Percentiles rank a stretch among this genome's conserved stretches.
These are phyloP conservation scores for Xylogone sp. DNA, from an alignment of 2,329 filamentous ascomycete genomes.

Conservation along the genomic window DNA sequence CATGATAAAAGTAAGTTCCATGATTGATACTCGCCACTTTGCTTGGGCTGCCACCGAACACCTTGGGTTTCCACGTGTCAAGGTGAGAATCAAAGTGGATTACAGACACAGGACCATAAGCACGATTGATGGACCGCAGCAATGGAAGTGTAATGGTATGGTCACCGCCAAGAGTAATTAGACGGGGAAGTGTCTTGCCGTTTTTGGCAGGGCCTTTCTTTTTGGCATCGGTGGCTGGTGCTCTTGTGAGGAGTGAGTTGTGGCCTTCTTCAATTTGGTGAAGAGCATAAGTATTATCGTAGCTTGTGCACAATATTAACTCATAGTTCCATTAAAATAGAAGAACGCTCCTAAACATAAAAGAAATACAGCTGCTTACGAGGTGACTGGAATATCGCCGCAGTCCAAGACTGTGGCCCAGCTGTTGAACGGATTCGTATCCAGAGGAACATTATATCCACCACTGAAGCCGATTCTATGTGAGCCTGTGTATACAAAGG, in stretches of 20 bases:
- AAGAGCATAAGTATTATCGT: slow-evolving; percentile 78
- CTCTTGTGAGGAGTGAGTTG: slow-evolving; percentile 67
- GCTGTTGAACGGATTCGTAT: slow-evolving; percentile 75
- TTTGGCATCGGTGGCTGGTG: slow-evolving; percentile 64
- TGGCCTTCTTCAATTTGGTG: slow-evolving; percentile 85
- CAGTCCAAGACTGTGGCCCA: slow-evolving; percentile 81
- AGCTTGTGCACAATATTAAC: slow-evolving; percentile 42
- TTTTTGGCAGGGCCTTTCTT: slow-evolving; percentile 66
- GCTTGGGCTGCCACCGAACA: slow-evolving; percentile 78
- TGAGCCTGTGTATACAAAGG: slow-evolving; percentile 30
- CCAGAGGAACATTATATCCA: slow-evolving; percentile 80
- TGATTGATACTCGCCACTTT: slow-evolving; percentile 78
- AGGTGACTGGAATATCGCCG: slow-evolving; percentile 81
- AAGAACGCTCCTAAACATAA: neutral
- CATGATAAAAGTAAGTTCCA: slow-evolving; percentile 87
- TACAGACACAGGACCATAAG: slow-evolving; percentile 57
- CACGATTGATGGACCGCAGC: slow-evolving; percentile 55
- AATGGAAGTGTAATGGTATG: slow-evolving; percentile 60
- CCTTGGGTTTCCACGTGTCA: slow-evolving; percentile 78
- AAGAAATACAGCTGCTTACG: slow-evolving; percentile 46
- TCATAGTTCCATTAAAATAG: neutral
- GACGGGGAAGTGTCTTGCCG: slow-evolving; percentile 71
- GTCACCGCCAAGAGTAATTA: slow-evolving; percentile 72
- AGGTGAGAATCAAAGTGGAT: slow-evolving; percentile 62
- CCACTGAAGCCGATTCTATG: slow-evolving; percentile 53